Percentiles rank a stretch among this genome's conserved stretches.
phyloP scores from a whole-genome alignment of 129 eudicot species.

The Flaveria sonorensis region DNA sequence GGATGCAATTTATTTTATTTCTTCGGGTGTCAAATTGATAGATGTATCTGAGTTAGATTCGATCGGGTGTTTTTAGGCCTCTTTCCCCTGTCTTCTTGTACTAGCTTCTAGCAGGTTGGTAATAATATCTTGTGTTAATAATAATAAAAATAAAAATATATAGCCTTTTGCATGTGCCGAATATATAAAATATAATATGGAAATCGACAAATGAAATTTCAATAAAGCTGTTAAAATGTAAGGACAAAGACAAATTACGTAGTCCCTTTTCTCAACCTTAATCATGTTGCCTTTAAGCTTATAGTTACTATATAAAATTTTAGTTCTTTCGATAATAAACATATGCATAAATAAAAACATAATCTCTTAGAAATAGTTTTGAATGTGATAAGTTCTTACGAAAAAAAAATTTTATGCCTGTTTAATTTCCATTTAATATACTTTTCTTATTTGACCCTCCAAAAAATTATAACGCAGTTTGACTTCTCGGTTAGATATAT shows the following conservation, averaged over 20 bases:
- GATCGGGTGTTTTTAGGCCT: neutral
- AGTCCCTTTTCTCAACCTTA: slow-evolving; percentile 10
- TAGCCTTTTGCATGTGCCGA: slow-evolving; percentile 29
- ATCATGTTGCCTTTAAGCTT: neutral
- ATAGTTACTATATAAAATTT: neutral
- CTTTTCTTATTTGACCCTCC: too few species aligned
- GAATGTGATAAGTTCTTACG: too few species aligned
- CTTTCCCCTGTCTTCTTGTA: neutral
- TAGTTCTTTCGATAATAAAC: neutral
- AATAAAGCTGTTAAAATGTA: neutral
- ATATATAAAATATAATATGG: neutral
- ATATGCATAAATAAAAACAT: too few species aligned
- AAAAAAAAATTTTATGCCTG: too few species aligned
- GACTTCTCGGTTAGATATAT: too few species aligned
- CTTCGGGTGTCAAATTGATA: neutral
- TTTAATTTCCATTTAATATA: too few species aligned
- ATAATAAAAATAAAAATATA: neutral
- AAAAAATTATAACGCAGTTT: too few species aligned
- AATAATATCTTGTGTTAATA: too few species aligned
- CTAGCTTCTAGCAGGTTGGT: too few species aligned
- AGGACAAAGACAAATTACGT: slow-evolving; percentile 1
- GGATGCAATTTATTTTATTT: too few species aligned
- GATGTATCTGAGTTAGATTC: neutral
- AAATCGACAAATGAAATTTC: slow-evolving; percentile 19
- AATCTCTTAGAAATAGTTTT: too few species aligned